These are phyloP conservation scores for Leishmania amazonensis DNA, from an alignment of 208 protist species.

Conservation along the genomic window DNA sequence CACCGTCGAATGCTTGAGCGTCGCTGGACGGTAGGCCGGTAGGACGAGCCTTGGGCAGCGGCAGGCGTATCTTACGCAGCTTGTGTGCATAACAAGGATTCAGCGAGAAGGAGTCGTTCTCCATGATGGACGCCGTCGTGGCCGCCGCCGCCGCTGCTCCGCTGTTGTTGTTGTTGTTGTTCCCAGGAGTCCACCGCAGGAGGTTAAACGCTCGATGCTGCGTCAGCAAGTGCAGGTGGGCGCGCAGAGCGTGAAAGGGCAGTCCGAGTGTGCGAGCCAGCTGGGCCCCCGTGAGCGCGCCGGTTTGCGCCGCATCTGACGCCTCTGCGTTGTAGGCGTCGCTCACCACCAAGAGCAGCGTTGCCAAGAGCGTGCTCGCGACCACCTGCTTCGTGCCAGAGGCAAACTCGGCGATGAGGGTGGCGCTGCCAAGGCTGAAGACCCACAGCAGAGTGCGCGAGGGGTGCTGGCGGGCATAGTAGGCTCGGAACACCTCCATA, in stretches of 20 bases:
- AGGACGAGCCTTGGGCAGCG: slow-evolving; percentile 28
- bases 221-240: slow-evolving; percentile 29
- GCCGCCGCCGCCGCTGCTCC: neutral
- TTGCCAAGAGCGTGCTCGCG: slow-evolving; percentile 56
- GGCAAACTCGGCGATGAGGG: slow-evolving; percentile 51
- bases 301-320: neutral
- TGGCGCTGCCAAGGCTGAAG: slow-evolving; percentile 58
- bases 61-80: slow-evolving; percentile 56
- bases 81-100: slow-evolving; percentile 60
- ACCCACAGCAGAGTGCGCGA: slow-evolving; percentile 70
- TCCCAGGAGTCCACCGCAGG: slow-evolving; percentile 10
- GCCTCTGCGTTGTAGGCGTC: slow-evolving; percentile 30
- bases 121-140: slow-evolving; percentile 18
- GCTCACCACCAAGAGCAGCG: slow-evolving; percentile 68
- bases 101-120: slow-evolving; percentile 48
- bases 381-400: slow-evolving; percentile 58
- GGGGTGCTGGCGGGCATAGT: slow-evolving; percentile 59
- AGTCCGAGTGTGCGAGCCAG: slow-evolving; percentile 23
- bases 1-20: neutral
- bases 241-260: slow-evolving; percentile 30
- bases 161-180: neutral
- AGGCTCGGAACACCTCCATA: slow-evolving; percentile 49
- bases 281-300: slow-evolving; percentile 24
- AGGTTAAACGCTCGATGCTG: slow-evolving; percentile 33
- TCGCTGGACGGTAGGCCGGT: slow-evolving; percentile 14